Evolutionary conservation across 2,329 filamentous ascomycete species (phyloP), one percentile per base, ranked within the genome.

Genomic region (Pleurostoma richardsiae): DNA sequence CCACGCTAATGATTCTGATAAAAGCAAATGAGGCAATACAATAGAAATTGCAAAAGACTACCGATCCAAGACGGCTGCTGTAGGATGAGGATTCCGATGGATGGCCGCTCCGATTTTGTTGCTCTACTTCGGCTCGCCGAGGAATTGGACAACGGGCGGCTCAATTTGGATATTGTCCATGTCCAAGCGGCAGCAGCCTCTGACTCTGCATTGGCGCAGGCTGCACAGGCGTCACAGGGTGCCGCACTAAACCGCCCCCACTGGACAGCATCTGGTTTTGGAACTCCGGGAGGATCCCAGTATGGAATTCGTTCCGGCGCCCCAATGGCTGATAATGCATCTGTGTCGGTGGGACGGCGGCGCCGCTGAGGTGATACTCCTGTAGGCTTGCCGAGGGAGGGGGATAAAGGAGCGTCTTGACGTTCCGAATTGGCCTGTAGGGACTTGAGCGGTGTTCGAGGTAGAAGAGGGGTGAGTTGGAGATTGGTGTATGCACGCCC

Each of bases 401-500:
- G 30, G 91, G 91, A 49, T 94, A 90, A 30, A 96, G 75, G n/a
- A 97, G 79, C 1, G 90, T 95, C 56, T 94, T 90, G 49, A 96
- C 89, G 50, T 89, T 81, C 45, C 91, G 86, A 38, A 96, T 86
- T 1, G 92, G 92, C 53, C 90, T 88, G 67, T 97, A 97, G 3
- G 94, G 94, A 46, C 92, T 97, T 52, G 88, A 85, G 47, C 94
- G 82, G 62, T 96, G 89, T 59, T 88, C 86, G 36, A 96, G 74
- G 66, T 95, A 95, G 59, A 89, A 82, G 8, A 88, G 91, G 1
- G 92, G 92, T 30, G 94, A 97, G 53, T 94, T 79, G 30, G 88
- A 85, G 40, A 82, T 80, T 5, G 86, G 84, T 6, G 83, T 80
- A 44, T 82, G 77, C 8, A 77, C 70, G 8, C 71, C 66, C 3